Evolutionary conservation across 257 asterid species (phyloP), one percentile per base, ranked within the genome.

Genomic region (Lantana camara): DNA sequence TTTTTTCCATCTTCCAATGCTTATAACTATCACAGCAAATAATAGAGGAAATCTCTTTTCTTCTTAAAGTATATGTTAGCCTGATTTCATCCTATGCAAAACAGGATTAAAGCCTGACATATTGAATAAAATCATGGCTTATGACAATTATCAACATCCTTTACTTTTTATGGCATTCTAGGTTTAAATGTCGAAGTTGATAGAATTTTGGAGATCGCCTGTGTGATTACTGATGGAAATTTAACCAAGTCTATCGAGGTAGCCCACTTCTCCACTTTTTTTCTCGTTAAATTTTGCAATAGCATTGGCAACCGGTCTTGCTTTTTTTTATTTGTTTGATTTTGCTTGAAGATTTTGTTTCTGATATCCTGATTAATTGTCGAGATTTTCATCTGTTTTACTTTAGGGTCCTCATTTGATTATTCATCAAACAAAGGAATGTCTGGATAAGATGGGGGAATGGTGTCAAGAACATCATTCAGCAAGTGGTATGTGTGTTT

Each of bases 391-490:
- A 4, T 52, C 34, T 41, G 54, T 19, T 46, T 4, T 48, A 57
- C 56, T 49, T 2, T 48, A 85, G 93, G 93, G 89, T 41, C 93
- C 93, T 64, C 82, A 85, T 70, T 71, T 85, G 75, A 76, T 85
- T 68, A 85, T 85, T 64, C 78, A 74, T 67, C 93, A 82, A 77
- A 40, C 73, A 19, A 75, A 74, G 77, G 89, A 82, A 69, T 85
- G 85, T 58, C 63, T 82, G 56, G 85, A 80, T 64, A 72, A 71
- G 55, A 85, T 85, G 93, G 89, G 89, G 57, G 76, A 82, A 60
- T 85, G 93, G 93, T 85, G 93, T 70, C 89, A 80, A 66, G 69
- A 71, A 57, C 93, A 85, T 76, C 93, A 85, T 72, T 73, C 71
- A 30, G 80, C 73, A 29, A 85, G 93, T 76, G 89, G 93, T 85